phyloP scores from a whole-genome alignment of 805 yeast species.

The Saturnispora mendoncae region DNA sequence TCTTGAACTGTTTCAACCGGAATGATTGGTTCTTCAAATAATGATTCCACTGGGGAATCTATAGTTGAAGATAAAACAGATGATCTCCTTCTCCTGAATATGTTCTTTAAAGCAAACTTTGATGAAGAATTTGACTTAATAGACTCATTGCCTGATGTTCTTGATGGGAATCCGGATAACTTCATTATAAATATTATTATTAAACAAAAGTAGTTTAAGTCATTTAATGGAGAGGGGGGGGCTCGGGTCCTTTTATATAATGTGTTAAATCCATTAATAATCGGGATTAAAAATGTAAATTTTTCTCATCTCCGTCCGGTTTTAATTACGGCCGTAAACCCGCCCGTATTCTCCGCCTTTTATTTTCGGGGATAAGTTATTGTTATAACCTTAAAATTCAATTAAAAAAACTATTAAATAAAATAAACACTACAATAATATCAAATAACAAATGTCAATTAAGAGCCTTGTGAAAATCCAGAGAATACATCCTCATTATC shows the following conservation, averaged over 20 bases:
- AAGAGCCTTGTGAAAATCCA: conserved; percentile 40
- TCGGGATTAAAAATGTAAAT: conserved; percentile 3
- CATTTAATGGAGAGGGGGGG: background rate
- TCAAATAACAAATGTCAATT: conserved; percentile 7
- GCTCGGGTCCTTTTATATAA: background rate
- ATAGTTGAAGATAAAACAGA: background rate
- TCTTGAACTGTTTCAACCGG: background rate
- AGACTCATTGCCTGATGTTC: conserved; percentile 2
- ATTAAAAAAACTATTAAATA: background rate
- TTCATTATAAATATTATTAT: background rate
- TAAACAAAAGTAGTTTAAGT: background rate
- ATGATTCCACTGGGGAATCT: background rate
- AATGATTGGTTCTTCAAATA: background rate
- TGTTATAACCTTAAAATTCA: too few species aligned
- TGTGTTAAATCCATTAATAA: background rate
- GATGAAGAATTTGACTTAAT: conserved; percentile 2
- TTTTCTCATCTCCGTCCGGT: background rate
- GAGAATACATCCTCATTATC: conserved; percentile 29
- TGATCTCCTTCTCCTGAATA: conserved; percentile 4
- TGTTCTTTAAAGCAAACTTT: background rate
- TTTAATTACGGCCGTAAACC: too few species aligned
- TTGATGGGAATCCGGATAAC: background rate
- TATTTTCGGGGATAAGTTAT: too few species aligned
- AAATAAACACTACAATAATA: background rate
- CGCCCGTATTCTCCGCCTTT: too few species aligned